Evolutionary conservation across 768 basidiomycete species (phyloP), one percentile per base, ranked within the genome.

Genomic region (Pulveroboletus sp.): DNA sequence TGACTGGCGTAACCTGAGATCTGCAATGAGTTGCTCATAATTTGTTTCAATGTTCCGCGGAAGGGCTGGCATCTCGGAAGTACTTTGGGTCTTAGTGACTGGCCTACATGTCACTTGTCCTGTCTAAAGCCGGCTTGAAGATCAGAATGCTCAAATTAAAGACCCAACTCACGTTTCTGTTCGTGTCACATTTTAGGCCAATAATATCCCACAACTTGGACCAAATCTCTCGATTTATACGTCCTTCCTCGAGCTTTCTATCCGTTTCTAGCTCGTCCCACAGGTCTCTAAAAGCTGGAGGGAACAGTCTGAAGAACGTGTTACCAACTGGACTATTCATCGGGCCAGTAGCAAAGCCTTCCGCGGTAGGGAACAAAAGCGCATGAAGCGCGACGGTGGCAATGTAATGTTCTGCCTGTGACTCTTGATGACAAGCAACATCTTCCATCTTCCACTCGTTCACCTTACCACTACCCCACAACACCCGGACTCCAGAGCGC

Each of bases 361-460:
- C 78, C 0, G 76, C 76, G 2, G 66, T 49, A 14, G 83, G 80
- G 58, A 83, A 90, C 10, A 80, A 82, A 30, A 97, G 69, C 4
- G 81, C 77, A 65, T 95, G 90, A 31, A 97, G 72, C 4, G 92
- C 93, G 42, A 94, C 69, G 15, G 87, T 88, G 5, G 95, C 80
- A 43, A 95, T 78, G 62, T 92, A 99, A 59, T 97, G 84, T 66
- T 90, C 89, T 21, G 95, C 93, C 64, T 97, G 93, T 0, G 62
- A 59, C 48, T 81, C 76, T 54, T 89, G 81, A 39, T 79, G 72
- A 60, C 95, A 98, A 12, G 89, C 93, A 39, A 89, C 73, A 52
- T 89, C 81, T 4, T 83, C 79, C 95, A 98, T 99, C 14, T 65
- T 64, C 86, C 87, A 96, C 43, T 83, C 76, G 47, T 79, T 73